Percentiles rank a stretch among this genome's conserved stretches.
Evolutionary conservation across 768 basidiomycete genomes (phyloP).

Genomic region (Kwoniella shandongensis): DNA sequence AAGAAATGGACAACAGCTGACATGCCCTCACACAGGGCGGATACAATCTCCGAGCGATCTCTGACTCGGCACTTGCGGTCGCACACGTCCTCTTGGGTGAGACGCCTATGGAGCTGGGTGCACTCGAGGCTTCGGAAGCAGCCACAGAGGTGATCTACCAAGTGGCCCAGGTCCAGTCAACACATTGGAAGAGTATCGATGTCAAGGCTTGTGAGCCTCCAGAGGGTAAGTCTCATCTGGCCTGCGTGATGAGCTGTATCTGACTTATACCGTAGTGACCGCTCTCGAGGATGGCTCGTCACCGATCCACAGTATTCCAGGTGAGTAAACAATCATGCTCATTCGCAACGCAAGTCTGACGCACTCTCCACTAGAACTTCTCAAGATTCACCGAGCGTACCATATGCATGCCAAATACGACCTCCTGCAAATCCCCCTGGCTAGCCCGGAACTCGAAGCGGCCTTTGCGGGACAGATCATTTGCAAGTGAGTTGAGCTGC

Average conservation of each 20-base stretch:
- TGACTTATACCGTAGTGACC: conserved; percentile 1
- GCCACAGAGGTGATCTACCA: conserved; percentile 88
- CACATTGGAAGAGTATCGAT: conserved; percentile 85
- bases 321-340: background rate
- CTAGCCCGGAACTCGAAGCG: conserved; percentile 64
- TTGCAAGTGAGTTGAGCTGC: conserved; percentile 70
- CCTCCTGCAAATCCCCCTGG: conserved; percentile 79
- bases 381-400: conserved; percentile 85
- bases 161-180: conserved; percentile 81
- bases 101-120: conserved; percentile 70
- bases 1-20: conserved; percentile 1
- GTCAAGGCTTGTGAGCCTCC: conserved; percentile 78
- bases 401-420: conserved; percentile 72
- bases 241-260: background rate
- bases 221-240: conserved; percentile 62
- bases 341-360: background rate
- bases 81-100: conserved; percentile 85
- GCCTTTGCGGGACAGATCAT: conserved; percentile 79
- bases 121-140: conserved; percentile 69
- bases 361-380: conserved; percentile 68
- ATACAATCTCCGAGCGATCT: conserved; percentile 87
- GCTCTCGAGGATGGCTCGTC: conserved; percentile 17
- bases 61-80: conserved; percentile 82
- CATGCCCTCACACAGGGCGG: conserved; percentile 67
- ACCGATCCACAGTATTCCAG: conserved; percentile 22